phyloP scores from a whole-genome alignment of 2,329 filamentous ascomycete genomes.

The Cladobotryum mycophilum region DNA sequence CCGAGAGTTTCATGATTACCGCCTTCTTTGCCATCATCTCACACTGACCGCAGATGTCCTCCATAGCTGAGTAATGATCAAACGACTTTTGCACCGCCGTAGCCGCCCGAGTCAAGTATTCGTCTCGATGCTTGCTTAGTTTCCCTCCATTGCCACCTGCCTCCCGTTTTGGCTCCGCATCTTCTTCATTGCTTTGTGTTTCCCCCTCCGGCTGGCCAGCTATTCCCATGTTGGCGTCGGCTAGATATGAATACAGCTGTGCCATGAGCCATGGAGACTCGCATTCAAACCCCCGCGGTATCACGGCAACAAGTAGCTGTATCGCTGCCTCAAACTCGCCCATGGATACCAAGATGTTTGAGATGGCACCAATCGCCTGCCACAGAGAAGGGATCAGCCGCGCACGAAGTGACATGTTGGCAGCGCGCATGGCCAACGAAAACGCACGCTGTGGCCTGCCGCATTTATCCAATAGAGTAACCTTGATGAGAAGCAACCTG shows the following conservation, averaged over 20 bases:
- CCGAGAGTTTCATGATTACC: constrained; percentile 64
- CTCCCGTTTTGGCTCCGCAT: background rate
- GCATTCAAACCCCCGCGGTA: constrained; percentile 72
- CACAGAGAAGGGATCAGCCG: constrained; percentile 65
- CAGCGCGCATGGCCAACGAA: constrained; percentile 68
- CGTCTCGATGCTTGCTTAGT: constrained; percentile 41
- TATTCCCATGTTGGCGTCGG: constrained; percentile 72
- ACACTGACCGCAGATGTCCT: constrained; percentile 62
- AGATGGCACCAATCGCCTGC: constrained; percentile 62
- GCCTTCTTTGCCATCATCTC: constrained; percentile 80
- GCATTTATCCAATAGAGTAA: constrained; percentile 59
- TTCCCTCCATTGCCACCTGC: constrained; percentile 13
- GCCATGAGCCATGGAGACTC: constrained; percentile 58
- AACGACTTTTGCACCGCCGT: constrained; percentile 58
- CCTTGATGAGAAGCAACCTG: constrained; percentile 66
- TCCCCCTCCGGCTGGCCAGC: constrained; percentile 44
- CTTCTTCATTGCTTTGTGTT: background rate
- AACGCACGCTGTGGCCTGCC: constrained; percentile 70
- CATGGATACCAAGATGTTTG: constrained; percentile 62
- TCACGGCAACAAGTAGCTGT: constrained; percentile 58
- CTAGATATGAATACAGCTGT: constrained; percentile 62
- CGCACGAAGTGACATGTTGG: constrained; percentile 64
- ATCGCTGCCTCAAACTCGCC: constrained; percentile 63
- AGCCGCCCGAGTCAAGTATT: constrained; percentile 53
- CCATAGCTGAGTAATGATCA: constrained; percentile 57